Base-by-base conservation (phyloP, 1,284 basidiomycete genomes). In the Phlebopus sp. region DNA sequence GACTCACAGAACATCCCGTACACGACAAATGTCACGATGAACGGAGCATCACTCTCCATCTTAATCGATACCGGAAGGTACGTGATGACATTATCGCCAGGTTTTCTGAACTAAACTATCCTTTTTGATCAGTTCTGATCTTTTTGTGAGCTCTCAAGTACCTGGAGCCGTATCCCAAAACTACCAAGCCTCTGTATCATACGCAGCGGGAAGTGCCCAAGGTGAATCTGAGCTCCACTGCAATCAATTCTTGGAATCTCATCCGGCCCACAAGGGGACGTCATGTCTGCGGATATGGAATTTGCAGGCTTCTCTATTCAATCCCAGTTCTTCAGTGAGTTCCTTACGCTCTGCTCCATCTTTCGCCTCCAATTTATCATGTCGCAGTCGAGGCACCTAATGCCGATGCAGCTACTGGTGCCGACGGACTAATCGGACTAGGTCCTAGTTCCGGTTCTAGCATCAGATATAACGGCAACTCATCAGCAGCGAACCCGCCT, bases 31-130 rank as follows among this genome's bases (percentile, higher is more conserved):
- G 66, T 83, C 46, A 71, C 74, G 3, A 62, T 86, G 35, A 78
- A 79, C 30, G 76, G 73, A 11, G 53, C 65, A n/a, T 47, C 53
- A 3, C 79, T 79, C 57, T 62, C 66, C 14, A 69, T 82, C 42
- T 61, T 82, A 42, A 72, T 87, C 47, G 84, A 87, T 57, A 86
- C 84, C 5, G 85, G 84, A 45, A 86, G 82, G 85, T 82, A 51
- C 27, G 68, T 49, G 10, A 9, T 25, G 11, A 43, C 36, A 17
- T 11, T 11, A 17, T 38, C 14, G 27, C 2, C 9, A 8, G 27
- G 40, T 37, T 42, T 9, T 36, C 18, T 2, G 38, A 39, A 37
- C 19, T 19, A n/a, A 19, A n/a, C 13, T 17, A 15, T 34, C 15
- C 9, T 21, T 36, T 21, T 32, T 36, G 38, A 29, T 37, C 25